A percentile compares a stretch with the other conserved stretches of the same genome.
Evolutionary conservation across 2,329 filamentous ascomycete species (phyloP).

Genomic region (Cladophialophora psammophila): DNA sequence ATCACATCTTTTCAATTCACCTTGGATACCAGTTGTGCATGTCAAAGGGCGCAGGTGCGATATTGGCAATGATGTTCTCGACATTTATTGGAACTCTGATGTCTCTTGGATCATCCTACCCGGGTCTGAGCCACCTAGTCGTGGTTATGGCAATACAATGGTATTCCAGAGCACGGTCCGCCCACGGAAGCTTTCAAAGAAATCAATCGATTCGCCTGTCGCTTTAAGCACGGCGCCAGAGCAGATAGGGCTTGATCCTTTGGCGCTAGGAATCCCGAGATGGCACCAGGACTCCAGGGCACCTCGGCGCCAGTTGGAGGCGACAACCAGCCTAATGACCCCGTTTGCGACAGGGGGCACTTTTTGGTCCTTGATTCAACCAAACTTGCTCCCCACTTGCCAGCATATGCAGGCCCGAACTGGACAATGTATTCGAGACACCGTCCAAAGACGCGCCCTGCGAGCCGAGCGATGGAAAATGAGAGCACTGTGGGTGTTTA

Average conservation of each 20-base stretch:
- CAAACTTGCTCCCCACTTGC: background rate
- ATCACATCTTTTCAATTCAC: background rate
- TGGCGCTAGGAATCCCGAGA: background rate
- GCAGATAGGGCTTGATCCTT: background rate
- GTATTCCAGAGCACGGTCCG: background rate
- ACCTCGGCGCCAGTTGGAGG: background rate
- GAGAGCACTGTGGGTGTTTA: background rate
- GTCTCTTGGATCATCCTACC: background rate
- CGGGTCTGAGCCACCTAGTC: background rate
- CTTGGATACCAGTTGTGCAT: background rate
- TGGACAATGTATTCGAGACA: background rate
- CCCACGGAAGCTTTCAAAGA: background rate
- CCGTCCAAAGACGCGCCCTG: background rate
- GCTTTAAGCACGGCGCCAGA: background rate
- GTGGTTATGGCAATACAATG: too few relatives aligned
- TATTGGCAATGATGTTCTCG: background rate
- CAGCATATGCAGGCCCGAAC: background rate
- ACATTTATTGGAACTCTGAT: background rate
- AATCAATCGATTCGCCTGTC: background rate
- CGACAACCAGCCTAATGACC: background rate
- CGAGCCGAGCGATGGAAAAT: background rate
- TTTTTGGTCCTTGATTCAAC: background rate
- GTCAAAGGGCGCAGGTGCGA: background rate
- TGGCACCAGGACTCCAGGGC: background rate
- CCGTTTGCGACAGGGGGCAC: background rate